A percentile compares a stretch with the other conserved stretches of the same genome.
These are phyloP conservation scores for Tubosaeta sp. DNA, from an alignment of 768 basidiomycete genomes.

Conservation along the genomic window DNA sequence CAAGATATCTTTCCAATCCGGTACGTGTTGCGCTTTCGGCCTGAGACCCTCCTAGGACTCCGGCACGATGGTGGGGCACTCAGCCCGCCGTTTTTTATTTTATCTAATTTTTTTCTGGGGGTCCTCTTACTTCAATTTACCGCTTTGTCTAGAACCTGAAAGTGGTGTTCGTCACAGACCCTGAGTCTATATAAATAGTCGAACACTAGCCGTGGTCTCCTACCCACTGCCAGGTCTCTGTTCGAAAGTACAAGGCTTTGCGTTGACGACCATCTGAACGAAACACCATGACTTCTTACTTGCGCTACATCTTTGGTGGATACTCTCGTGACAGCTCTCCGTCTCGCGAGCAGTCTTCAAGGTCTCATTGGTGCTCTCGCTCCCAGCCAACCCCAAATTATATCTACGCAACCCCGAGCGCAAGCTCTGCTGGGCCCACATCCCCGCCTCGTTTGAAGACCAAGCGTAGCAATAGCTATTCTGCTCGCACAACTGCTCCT, in stretches of 20 bases:
- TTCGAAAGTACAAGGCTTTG: slow-evolving; percentile 15
- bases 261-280: slow-evolving; percentile 16
- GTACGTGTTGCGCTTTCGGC: slow-evolving; percentile 16
- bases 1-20: slow-evolving; percentile 15
- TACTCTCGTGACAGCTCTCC: slow-evolving; percentile 25
- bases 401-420: slow-evolving; percentile 37
- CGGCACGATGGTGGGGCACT: slow-evolving; percentile 9
- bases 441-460: slow-evolving; percentile 35
- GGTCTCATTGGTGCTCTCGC: slow-evolving; percentile 41
- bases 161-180: slow-evolving; percentile 15
- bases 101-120: slow-evolving; percentile 28
- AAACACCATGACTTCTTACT: slow-evolving; percentile 44
- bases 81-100: slow-evolving; percentile 1
- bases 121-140: slow-evolving; percentile 31
- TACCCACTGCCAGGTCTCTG: slow-evolving; percentile 7
- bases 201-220: background rate
- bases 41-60: slow-evolving; percentile 15
- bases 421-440: slow-evolving; percentile 27
- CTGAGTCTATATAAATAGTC: slow-evolving; percentile 28
- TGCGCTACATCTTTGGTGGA: slow-evolving; percentile 46
- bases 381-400: slow-evolving; percentile 38
- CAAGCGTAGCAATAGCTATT: slow-evolving; percentile 39
- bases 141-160: slow-evolving; percentile 23
- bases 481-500: slow-evolving; percentile 33
- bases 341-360: slow-evolving; percentile 29